These are phyloP conservation scores for Zymoseptoria tritici DNA, from an alignment of 2,329 filamentous ascomycete genomes.

Conservation along the genomic window DNA sequence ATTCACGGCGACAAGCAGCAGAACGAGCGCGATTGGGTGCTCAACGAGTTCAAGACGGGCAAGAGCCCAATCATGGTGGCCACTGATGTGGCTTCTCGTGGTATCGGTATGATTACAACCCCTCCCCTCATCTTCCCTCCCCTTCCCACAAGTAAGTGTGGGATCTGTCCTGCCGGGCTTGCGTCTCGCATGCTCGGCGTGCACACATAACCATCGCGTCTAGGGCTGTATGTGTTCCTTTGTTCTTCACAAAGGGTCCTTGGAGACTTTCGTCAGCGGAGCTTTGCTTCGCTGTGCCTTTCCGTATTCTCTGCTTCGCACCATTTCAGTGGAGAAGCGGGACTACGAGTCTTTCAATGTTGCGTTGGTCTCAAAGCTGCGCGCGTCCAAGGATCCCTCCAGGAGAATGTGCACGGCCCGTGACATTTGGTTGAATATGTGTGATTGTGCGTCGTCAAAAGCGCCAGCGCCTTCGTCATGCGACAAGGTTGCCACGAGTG, in stretches of 20 bases:
- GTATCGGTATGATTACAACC: constrained; percentile 91
- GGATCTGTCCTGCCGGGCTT: constrained; percentile 67
- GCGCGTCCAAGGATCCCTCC: constrained; percentile 60
- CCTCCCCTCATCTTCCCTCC: constrained; percentile 26
- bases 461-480: constrained; percentile 16
- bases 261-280: constrained; percentile 55
- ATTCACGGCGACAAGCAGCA: constrained; percentile 99
- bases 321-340: constrained; percentile 72
- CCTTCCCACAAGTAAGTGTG: constrained; percentile 45
- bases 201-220: constrained; percentile 77
- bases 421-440: constrained; percentile 37
- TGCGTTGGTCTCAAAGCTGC: constrained; percentile 61
- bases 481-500: constrained; percentile 23
- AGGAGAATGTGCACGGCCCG: constrained; percentile 48
- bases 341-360: constrained; percentile 57
- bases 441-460: constrained; percentile 17
- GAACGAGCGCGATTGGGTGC: constrained; percentile 98
- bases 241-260: constrained; percentile 77
- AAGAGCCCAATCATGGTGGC: constrained; percentile 99
- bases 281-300: constrained; percentile 50
- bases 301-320: constrained; percentile 67
- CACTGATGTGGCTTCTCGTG: constrained; percentile 98
- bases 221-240: constrained; percentile 76
- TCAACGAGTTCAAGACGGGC: constrained; percentile 98
- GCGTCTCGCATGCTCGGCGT: constrained; percentile 75